These are phyloP conservation scores for Raffaelea ambrosiae DNA, from an alignment of 2,329 filamentous ascomycete genomes.

Conservation along the genomic window DNA sequence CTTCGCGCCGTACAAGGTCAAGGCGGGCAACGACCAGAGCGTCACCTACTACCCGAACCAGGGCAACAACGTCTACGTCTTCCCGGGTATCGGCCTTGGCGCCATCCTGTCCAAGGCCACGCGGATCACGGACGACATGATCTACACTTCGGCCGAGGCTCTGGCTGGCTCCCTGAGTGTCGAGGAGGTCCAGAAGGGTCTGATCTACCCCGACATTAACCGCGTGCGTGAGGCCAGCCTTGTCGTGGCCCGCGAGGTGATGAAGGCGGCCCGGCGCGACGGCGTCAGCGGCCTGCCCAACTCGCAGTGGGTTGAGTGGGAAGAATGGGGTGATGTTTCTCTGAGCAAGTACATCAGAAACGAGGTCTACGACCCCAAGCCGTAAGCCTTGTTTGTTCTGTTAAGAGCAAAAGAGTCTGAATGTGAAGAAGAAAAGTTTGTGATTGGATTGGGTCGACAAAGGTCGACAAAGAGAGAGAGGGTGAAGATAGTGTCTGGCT, in stretches of 20 bases:
- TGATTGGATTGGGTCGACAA: too few relatives aligned
- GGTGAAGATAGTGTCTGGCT: too few relatives aligned
- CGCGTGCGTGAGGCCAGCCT: constrained; percentile 87
- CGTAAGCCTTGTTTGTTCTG: not conserved
- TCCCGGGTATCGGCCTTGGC: constrained; percentile 90
- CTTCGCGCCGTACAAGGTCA: constrained; percentile 65
- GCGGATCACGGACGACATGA: constrained; percentile 87
- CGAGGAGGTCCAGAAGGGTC: constrained; percentile 72
- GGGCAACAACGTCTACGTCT: constrained; percentile 87
- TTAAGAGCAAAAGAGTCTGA: too few relatives aligned
- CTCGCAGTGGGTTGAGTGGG: constrained; percentile 62
- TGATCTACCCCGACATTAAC: constrained; percentile 86
- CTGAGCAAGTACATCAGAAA: constrained; percentile 52
- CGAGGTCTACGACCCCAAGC: constrained; percentile 50
- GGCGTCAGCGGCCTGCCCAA: constrained; percentile 65
- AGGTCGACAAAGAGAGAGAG: too few relatives aligned
- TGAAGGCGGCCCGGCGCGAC: constrained; percentile 79
- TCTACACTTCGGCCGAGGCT: constrained; percentile 84
- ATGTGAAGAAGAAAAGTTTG: not conserved
- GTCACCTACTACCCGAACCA: constrained; percentile 70
- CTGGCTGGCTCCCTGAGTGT: constrained; percentile 69
- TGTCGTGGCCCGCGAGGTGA: constrained; percentile 80
- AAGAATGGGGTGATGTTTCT: constrained; percentile 60
- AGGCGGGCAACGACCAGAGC: constrained; percentile 46
- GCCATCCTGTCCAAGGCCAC: constrained; percentile 86